Evolutionary conservation across 2,329 filamentous ascomycete species (phyloP), one percentile per base, ranked within the genome.

Genomic region (Dothideomycetes sp.): DNA sequence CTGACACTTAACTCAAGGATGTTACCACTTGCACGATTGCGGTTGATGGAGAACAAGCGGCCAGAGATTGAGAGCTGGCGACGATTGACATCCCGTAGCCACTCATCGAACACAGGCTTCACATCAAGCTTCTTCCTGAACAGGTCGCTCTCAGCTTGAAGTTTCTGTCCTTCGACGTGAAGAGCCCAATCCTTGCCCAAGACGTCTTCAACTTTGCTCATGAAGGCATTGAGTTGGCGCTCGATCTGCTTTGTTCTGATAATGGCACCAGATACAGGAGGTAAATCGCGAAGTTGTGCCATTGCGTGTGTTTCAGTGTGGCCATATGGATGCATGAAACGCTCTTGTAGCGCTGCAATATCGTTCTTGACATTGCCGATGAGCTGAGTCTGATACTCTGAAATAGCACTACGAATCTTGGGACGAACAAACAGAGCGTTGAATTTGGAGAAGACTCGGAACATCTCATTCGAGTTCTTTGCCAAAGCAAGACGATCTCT

Each of bases 381-480:
- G 23, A 99, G 78, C 62, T 95, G 88, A 4, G 89, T 91, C 62
- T 99, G 91, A 59, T 98, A 98, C 64, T 98, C 89, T 30, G 87
- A 84, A 55, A 98, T 98, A 41, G 91, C 93, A 51, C 93, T 88
- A 50, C 91, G 82, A 64, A 99, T 96, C 71, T 98, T 98, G n/a
- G 91, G 91, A 45, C 91, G 80, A 43, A 99, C 89, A 53, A 99
- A 94, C 20, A 99, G 79, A 2, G 91, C 91, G 59, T 99, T 99
- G 74, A 99, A 99, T 60, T 96, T 96, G 39, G 91, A 96, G 61
- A 98, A 98, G 47, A 99, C 91, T 41, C 93, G 84, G 62, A 99
- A 99, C 91, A 98, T 99, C 64, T 98, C 93, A 58, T 94, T 96
- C 28, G 91, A 91, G 47, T 87, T 94, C 70, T 94, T 95, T 10